Percentiles rank a stretch among this genome's conserved stretches.
Evolutionary conservation across 805 yeast species (phyloP).

Genomic region (Sugiyamaella smithiae): DNA sequence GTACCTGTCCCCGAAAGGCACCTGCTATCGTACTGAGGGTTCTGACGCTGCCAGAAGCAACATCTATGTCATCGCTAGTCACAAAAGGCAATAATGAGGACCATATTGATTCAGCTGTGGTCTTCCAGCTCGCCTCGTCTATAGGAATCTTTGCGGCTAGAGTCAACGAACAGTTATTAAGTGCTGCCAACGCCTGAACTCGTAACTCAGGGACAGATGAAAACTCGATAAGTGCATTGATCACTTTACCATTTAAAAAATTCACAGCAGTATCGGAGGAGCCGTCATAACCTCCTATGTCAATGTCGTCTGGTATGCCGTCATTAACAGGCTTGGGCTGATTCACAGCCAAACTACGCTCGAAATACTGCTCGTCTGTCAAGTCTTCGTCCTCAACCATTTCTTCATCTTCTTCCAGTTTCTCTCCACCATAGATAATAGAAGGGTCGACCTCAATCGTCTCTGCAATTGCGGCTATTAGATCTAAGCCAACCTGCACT

Average conservation of each 20-base stretch:
- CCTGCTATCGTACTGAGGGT: conserved; percentile 45
- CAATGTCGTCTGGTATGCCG: conserved; percentile 15
- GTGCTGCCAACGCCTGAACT: conserved; percentile 56
- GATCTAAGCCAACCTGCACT: conserved; percentile 68
- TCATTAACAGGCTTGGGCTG: not conserved
- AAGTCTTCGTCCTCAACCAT: conserved; percentile 15
- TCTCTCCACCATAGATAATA: conserved; percentile 9
- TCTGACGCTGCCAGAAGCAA: conserved; percentile 38
- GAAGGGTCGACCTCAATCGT: conserved; percentile 36
- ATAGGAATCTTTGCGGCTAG: conserved; percentile 34
- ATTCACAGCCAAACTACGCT: conserved; percentile 18
- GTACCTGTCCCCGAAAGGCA: conserved; percentile 26
- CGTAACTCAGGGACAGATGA: conserved; percentile 41
- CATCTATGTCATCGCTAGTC: conserved; percentile 26
- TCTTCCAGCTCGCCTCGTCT: conserved; percentile 40
- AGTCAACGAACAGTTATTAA: conserved; percentile 73
- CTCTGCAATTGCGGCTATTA: conserved; percentile 74
- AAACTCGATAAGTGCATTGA: conserved; percentile 35
- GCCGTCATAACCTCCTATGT: conserved; percentile 17
- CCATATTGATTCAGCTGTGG: conserved; percentile 30
- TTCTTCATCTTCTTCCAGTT: conserved; percentile 12
- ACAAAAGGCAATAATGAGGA: conserved; percentile 17
- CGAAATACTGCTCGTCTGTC: conserved; percentile 23
- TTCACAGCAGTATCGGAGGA: conserved; percentile 12
- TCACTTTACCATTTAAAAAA: conserved; percentile 15